Base-by-base conservation (phyloP, 176 grass and related monocot species). In the Avena insularis region DNA sequence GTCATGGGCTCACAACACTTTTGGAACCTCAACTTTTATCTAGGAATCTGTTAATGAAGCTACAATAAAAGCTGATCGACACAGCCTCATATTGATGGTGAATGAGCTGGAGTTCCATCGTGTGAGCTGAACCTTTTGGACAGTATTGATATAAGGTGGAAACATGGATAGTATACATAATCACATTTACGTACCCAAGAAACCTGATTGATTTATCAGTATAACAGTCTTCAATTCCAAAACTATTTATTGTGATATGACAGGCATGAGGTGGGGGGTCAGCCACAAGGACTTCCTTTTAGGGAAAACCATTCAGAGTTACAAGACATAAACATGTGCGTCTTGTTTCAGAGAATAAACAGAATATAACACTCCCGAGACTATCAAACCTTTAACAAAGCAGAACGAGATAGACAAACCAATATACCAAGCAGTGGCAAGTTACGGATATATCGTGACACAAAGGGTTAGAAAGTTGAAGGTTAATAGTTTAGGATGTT, bases 131-230 rank as follows among this genome's bases (percentile, higher is more conserved):
- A 70, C 2, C 50, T 79, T 45, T 46, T 25, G 50, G 62, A 56
- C 51, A 29, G 21, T 79, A 47, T 20, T 27, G 36, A 49, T 48
- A 48, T 70, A 69, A 64, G 43, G 35, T 76, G 23, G 43, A 17
- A 83, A n/a, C 21, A 45, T 69, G 29, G 51, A 59, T 13, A 4
- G 33, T 55, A 45, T 70, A 79, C 10, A 78, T 67, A 63, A 58
- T 68, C 61, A 79, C 50, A 78, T 86, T 46, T 64, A 69, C 56
- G 29, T 57, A 67, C 47, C 75, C 20, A 50, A 64, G 71, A 76
- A 84, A 10, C 17, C 29, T 70, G 78, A 62, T 25, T 79, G 56
- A 57, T 71, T 66, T n/a, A 46, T 56, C 40, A 83, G 81, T 48
- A 43, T 12, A 71, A 36, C 16, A 62, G 9, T 51, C 71, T 76